Base-by-base conservation (phyloP, 2,329 filamentous ascomycete genomes). In the Colletotrichum magnum region DNA sequence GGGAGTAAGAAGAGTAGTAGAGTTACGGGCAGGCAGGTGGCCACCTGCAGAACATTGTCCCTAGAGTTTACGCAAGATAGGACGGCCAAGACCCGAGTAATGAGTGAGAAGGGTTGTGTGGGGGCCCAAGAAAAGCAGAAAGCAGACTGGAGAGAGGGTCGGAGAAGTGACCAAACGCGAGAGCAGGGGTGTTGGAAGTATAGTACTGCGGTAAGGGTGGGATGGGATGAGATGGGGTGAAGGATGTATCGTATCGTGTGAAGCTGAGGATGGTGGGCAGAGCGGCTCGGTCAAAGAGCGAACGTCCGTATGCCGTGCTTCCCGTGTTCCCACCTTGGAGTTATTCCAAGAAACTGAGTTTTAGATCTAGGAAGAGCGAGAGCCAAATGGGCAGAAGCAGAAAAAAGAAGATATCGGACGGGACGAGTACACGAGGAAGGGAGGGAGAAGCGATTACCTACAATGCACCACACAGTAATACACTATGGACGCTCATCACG, bases 41-140 rank as follows among this genome's bases (percentile, higher is more conserved):
- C 64, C 45, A 68, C 64, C 52, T 63, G 52, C 52, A 64, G 58
- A 63, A 50, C 58, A 70, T 68, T 62, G 52, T 48, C 47, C 32
- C 7, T 57, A 62, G 57, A 68, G 58, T 68, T 70, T 41, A 36
- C 18, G 16, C 26, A 52, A 70, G 57, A 64, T 71, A 58, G 47
- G 69, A 71, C 52, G 60, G 65, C 65, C 60, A 50, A 71, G 60
- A 59, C 56, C 51, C 50, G 51, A 67, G 67, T 67, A 69, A 66
- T 66, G 62, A 66, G 57, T 60, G 53, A 57, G n/a, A 47, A 36
- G 59, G 58, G 59, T 53, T 59, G 62, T 69, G 69, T 63, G 53
- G 68, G 26, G 50, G 54, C 66, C 51, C 47, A 50, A 50, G 47
- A 50, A 50, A 50, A 21, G 21, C 18, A 50, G 6, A 50, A n/a